Percentiles rank a stretch among this genome's conserved stretches.
These are phyloP conservation scores for Podospora comata DNA, from an alignment of 495 filamentous ascomycete genomes.

Conservation along the genomic window DNA sequence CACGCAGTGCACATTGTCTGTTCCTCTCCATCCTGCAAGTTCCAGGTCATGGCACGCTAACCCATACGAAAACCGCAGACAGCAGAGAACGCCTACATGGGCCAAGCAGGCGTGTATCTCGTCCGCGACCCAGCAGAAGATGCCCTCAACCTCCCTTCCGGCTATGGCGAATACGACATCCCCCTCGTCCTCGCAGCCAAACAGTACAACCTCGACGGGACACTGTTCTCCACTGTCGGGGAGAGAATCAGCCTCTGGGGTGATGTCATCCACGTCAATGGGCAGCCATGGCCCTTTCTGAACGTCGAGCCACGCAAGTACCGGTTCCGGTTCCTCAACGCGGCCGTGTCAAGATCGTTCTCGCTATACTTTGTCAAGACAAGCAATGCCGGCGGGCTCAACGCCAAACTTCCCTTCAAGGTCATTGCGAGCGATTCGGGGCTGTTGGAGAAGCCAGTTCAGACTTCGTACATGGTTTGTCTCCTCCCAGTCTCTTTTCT, in stretches of 20 bases:
- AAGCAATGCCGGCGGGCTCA: neutral
- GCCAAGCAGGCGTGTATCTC: constrained; percentile 44
- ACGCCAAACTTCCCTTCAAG: constrained; percentile 36
- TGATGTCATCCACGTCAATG: constrained; percentile 53
- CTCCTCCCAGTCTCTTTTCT: neutral
- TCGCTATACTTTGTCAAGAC: constrained; percentile 37
- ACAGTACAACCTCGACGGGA: constrained; percentile 44
- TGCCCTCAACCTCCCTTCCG: constrained; percentile 40
- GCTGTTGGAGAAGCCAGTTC: constrained; percentile 37
- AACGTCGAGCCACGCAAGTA: constrained; percentile 53
- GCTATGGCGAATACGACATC: constrained; percentile 47
- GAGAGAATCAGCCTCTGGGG: constrained; percentile 46
- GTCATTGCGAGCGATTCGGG: constrained; percentile 51
- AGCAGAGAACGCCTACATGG: constrained; percentile 51
- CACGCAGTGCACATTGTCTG: constrained; percentile 34
- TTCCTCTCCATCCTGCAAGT: too few species aligned
- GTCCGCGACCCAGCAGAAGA: constrained; percentile 40
- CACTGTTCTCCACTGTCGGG: constrained; percentile 35
- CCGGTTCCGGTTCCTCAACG: constrained; percentile 50
- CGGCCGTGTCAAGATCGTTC: constrained; percentile 46
- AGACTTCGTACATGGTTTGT: constrained; percentile 24
- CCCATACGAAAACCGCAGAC: neutral
- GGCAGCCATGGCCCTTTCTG: constrained; percentile 51
- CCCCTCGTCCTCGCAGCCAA: constrained; percentile 46
- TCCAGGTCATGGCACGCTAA: too few species aligned